Percentiles rank a stretch among this genome's conserved stretches.
Evolutionary conservation across 2,329 filamentous ascomycete genomes (phyloP).

Genomic region (Tolypocladium paradoxum): DNA sequence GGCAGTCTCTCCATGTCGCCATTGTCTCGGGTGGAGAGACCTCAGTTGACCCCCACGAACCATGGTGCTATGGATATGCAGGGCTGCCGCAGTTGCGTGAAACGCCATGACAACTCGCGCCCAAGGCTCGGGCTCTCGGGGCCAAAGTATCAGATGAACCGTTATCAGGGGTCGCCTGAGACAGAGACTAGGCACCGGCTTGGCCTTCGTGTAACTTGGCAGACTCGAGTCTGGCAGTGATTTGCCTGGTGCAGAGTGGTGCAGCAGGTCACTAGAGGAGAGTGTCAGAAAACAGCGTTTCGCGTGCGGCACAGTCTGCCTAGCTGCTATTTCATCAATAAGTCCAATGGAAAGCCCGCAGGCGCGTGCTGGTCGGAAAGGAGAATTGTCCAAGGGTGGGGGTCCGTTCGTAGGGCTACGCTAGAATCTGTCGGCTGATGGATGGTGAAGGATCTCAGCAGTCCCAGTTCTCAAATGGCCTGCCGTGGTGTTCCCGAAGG

Average conservation of each 20-base stretch:
- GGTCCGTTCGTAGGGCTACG: conserved; percentile 3
- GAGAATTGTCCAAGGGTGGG: neutral
- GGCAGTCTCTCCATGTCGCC: neutral
- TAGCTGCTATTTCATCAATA: neutral
- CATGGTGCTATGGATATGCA: neutral
- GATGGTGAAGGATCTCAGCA: conserved; percentile 1
- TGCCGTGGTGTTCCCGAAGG: neutral
- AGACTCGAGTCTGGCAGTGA: neutral
- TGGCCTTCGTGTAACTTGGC: neutral
- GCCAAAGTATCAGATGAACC: neutral
- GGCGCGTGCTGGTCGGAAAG: neutral
- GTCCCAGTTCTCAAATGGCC: neutral
- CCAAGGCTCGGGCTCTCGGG: neutral
- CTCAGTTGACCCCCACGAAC: neutral
- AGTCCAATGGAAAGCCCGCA: neutral
- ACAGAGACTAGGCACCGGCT: neutral
- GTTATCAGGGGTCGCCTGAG: neutral
- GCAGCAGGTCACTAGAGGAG: no score
- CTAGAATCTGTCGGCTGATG: neutral
- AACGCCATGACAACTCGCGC: neutral
- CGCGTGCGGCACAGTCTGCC: no score
- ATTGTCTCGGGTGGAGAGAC: no score
- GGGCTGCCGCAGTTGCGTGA: neutral
- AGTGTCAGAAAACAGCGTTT: no score
- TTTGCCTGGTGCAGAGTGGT: neutral